Evolutionary conservation across 352 stramenopile genomes (phyloP), one percentile per base, ranked within the genome.

Genomic region (Globisporangium megalacanthum): DNA sequence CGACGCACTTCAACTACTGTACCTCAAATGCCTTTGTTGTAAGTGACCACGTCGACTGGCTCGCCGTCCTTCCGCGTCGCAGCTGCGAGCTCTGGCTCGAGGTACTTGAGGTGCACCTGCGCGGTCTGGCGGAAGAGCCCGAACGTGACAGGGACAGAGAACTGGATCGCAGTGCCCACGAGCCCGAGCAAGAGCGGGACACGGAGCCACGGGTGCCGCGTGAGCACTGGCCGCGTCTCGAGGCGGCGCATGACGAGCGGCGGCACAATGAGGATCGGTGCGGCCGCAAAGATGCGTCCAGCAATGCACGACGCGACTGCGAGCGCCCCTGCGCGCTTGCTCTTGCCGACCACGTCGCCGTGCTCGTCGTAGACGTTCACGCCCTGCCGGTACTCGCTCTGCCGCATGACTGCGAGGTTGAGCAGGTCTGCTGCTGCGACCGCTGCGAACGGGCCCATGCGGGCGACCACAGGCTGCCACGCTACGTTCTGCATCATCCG

Each of bases 101-200:
- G 66, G 39, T 85, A 79, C 37, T 75, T 72, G 22, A 70, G 60
- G 35, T 82, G 58, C 9, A 92, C 62, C 61, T 89, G 79, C 54
- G 83, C 83, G 4, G 83, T 89, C 57, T 92, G 86, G 19, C 81
- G 78, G 68, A 95, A 95, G 29, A 95, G 70, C 19, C 81, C 86
- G 52, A 95, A 95, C 48, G 86, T 95, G 25, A 94, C 56, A 4
- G 86, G 86, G 49, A 95, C 86, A 5, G 83, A 89, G 67, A 88
- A 87, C 62, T 94, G 81, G 58, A 95, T 95, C 15, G 77, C 75
- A 22, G 73, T 70, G 54, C 79, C 86, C 19, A 95, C 83, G 14
- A 92, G 65, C 35, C 69, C 75, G 14, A 95, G 66, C 54, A 89
- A 58, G 41, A 79, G 63, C 13, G 86, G 82, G n/a, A 91, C 61